Conservation (phyloP, 23 red algal species). For the Gracilaria gracilis region DNA sequence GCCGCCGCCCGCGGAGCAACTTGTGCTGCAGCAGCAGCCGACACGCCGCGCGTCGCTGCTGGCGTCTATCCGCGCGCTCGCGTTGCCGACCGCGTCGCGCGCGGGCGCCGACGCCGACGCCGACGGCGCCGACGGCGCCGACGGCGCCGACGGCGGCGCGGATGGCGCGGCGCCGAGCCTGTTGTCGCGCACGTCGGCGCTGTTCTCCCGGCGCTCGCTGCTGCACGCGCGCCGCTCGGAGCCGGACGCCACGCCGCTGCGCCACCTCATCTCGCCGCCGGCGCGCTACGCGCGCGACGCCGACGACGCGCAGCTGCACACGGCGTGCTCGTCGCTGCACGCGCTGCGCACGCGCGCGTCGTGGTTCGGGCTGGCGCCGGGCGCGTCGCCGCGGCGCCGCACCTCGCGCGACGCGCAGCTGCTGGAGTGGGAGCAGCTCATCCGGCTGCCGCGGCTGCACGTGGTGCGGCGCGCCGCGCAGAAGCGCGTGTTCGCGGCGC, state of each 20-base stretch:
- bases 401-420: neutral
- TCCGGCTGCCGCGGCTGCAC: neutral
- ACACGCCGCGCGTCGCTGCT: neutral
- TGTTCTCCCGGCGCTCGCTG: neutral
- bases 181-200: neutral
- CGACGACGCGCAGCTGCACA: neutral
- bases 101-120: neutral
- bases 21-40: neutral
- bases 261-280: neutral
- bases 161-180: neutral
- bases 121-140: neutral
- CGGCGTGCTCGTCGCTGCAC: neutral
- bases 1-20: neutral
- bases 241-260: conserved; percentile 16
- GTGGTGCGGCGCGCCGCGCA: neutral
- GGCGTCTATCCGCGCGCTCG: neutral
- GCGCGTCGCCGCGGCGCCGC: neutral
- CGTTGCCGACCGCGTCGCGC: neutral
- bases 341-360: neutral
- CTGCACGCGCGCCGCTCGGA: neutral
- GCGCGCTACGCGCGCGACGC: neutral
- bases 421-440: neutral
- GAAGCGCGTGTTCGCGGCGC: conserved; percentile 11
- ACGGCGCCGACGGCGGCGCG: neutral
- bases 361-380: neutral